Evolutionary conservation across 176 grass and related monocot genomes (phyloP), one percentile per base, ranked within the genome.

Genomic region (Zizania latifolia): DNA sequence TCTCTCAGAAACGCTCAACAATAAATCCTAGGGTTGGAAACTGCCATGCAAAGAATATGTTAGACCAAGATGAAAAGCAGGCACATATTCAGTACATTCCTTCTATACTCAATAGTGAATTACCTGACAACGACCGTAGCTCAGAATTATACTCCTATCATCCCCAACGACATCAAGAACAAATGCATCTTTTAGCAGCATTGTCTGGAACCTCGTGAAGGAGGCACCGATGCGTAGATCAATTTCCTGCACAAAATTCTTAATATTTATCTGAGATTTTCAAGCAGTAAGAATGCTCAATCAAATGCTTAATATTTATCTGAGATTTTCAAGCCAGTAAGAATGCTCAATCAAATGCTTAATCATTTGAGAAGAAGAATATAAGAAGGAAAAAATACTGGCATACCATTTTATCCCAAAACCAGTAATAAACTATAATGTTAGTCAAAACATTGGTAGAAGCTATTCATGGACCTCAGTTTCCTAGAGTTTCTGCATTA

Each of bases 11-110:
- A 60, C 88, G 83, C 56, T 97, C 94, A 70, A 97, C 94, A 58
- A 97, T 93, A 87, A 97, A 97, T 55, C 94, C 94, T 75, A 97
- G 84, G 55, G 94, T 97, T 87, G 94, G 94, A 86, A 97, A 97
- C 94, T 97, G 74, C 26, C 68, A 65, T 33, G 23, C 33, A 46
- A 77, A 62, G 72, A 56, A 84, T 74, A 86, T 65, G 4, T 83
- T 70, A 82, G 32, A 75, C 44, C 58, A 62, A 39, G 40, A 76
- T 63, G 14, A 50, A 10, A 44, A 77, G 74, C 72, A 51, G 15
- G 8, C 65, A 73, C 33, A 43, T 19, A 68, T 54, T 62, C 4
- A 72, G 31, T 77, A 72, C 19, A 13, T 80, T 62, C 16, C 7
- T 28, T 77, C 29, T n/a, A 79, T 70, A 48, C 36, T 9, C 26